Evolutionary conservation across 768 basidiomycete species (phyloP), one percentile per base, ranked within the genome.

Genomic region (Leccinum barrowsii): DNA sequence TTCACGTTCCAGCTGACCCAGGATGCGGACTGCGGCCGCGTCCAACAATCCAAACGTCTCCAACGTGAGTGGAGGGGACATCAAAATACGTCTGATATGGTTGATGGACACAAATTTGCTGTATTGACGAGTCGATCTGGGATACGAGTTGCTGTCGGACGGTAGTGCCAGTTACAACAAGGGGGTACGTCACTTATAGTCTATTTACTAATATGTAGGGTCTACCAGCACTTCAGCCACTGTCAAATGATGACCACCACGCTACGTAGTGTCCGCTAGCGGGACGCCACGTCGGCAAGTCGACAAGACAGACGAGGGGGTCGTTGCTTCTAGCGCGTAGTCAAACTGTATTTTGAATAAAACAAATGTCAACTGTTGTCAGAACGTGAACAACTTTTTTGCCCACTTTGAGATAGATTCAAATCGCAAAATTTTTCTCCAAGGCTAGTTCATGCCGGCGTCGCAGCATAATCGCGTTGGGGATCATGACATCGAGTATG

Each of bases 1-100:
- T 67, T 64, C 65, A 67, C 47, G 46, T 59, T 46, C 19, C n/a
- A 30, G 44, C 8, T 22, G 50, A 51, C 42, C 49, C 53, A 52
- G 47, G 42, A 2, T 7, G n/a, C 10, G 42, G 42, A 37, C 42
- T 22, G 22, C 46, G 22, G 15, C 15, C 47, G 22, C 22, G 13
- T 19, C 26, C 30, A 50, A 30, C 42, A 49, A 53, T 35, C 50
- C 24, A 50, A 42, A 11, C 22, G 15, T 56, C 61, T 59, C 55
- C 59, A 47, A 59, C 59, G 32, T 54, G 47, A 35, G 6, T 37
- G 5, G 42, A n/a, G 12, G 30, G 21, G 22, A 7, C 17, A 46
- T 44, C 54, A 49, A 40, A 17, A 37, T 42, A 44, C n/a, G 24
- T 57, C 60, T 51, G 52, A 63, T 30, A n/a, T 35, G 40, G 50